phyloP scores from a whole-genome alignment of 129 eudicot genomes.

The Erigeron canadensis region DNA sequence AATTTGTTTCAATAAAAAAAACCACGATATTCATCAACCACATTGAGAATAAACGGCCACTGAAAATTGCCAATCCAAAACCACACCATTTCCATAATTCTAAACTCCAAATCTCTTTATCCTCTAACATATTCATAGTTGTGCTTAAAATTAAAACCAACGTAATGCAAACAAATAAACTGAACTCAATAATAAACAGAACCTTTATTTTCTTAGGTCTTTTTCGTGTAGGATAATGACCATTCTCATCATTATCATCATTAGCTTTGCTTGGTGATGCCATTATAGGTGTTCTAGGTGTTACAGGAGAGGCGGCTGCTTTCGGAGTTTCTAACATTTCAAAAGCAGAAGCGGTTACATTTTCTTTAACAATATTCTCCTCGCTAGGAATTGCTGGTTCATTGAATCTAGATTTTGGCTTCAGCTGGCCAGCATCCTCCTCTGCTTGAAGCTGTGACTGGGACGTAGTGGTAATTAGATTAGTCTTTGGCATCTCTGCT shows the following conservation, averaged over 20 bases:
- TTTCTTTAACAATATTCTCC: conserved; percentile 18
- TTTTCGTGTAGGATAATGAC: not conserved
- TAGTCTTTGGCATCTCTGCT: conserved; percentile 22
- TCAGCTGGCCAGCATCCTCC: conserved; percentile 29
- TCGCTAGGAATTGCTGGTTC: conserved; percentile 44
- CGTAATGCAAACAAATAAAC: conserved; percentile 38
- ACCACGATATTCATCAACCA: conserved; percentile 55
- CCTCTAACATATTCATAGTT: conserved; percentile 29
- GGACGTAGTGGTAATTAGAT: conserved; percentile 19
- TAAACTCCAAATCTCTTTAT: conserved; percentile 36
- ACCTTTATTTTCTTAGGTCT: conserved; percentile 44
- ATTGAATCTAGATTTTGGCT: conserved; percentile 48
- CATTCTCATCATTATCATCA: conserved; percentile 42
- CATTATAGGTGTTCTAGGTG: conserved; percentile 46
- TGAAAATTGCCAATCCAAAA: conserved; percentile 54
- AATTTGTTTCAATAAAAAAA: conserved; percentile 65
- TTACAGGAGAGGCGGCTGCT: conserved; percentile 36
- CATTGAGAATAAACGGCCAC: conserved; percentile 67
- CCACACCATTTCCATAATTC: conserved; percentile 80
- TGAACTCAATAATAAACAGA: conserved; percentile 41
- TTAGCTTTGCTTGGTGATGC: conserved; percentile 30
- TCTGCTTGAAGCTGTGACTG: conserved; percentile 3
- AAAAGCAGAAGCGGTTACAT: conserved; percentile 37
- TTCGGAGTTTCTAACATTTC: conserved; percentile 21
- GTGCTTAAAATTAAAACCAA: conserved; percentile 47